Conservation (phyloP, 2,329 filamentous ascomycete species). For the Colletotrichum sublineola region DNA sequence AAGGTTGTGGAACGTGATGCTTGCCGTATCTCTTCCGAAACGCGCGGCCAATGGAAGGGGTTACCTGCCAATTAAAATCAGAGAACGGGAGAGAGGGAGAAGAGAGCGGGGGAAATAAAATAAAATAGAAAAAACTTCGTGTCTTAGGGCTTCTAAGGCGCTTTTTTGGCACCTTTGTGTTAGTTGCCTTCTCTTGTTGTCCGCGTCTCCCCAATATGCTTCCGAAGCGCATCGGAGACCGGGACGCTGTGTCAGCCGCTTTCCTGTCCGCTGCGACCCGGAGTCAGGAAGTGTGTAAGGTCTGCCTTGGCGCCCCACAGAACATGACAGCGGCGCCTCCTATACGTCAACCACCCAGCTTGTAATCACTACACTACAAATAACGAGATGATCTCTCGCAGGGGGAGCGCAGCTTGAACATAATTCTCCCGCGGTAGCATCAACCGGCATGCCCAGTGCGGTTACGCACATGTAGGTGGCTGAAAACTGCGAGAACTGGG, state of each 20-base stretch:
- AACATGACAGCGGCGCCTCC: background rate
- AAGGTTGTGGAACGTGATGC: constrained; percentile 22
- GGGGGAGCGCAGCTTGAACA: background rate
- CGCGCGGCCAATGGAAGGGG: constrained; percentile 33
- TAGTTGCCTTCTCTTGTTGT: background rate
- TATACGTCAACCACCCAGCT: background rate
- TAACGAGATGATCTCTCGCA: background rate
- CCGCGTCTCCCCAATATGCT: background rate
- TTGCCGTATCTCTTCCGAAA: constrained; percentile 25
- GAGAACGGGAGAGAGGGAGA: background rate
- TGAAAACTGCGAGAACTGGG: background rate
- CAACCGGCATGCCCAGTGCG: background rate
- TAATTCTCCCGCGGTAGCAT: background rate
- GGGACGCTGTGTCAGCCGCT: constrained; percentile 19
- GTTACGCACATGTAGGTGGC: background rate
- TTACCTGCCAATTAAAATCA: background rate
- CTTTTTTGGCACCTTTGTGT: background rate
- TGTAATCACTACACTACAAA: background rate
- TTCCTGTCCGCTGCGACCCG: background rate
- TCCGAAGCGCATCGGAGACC: background rate
- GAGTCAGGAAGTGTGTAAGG: background rate
- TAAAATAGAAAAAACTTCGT: background rate
- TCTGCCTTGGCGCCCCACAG: constrained; percentile 23
- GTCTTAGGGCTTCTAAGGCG: background rate
- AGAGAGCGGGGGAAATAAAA: background rate